Evolutionary conservation across 176 grass and related monocot species (phyloP), one percentile per base, ranked within the genome.

Genomic region (Bromus sterilis): DNA sequence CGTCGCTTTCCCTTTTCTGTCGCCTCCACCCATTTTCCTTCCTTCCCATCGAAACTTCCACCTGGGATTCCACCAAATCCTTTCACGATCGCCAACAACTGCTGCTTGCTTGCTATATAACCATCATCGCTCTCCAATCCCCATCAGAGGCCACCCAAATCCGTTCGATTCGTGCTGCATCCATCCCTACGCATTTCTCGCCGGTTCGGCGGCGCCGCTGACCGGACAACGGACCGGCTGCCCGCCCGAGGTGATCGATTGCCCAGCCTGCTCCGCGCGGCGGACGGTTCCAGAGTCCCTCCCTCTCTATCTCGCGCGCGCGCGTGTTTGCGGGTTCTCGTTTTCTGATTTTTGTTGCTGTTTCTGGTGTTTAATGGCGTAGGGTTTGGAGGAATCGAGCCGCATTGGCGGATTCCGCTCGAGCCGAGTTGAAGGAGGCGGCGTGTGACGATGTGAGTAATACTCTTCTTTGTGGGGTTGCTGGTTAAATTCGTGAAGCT

Each of bases 21-120:
- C 1, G 20, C 49, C 28, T 36, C 21, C 40, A 11, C 65, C 74
- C 69, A 48, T n/a, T n/a, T n/a, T n/a, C n/a, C n/a, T n/a, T 69
- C 82, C 82, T 89, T 81, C 29, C 30, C 31, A 71, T 70, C 53
- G 53, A 77, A 89, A 63, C 87, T 77, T 89, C 70, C 61, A 89
- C 32, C 68, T 62, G 61, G 51, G 57, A 75, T 25, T 44, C 70
- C 77, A 89, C 82, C 75, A 35, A 58, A 42, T 48, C 63, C 80
- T 59, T 7, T 29, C 65, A n/a, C 62, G 26, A 75, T 58, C 71
- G 59, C 76, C 87, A 67, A 82, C 79, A 48, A 32, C 79, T 63
- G 5, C 84, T 28, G 24, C 84, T 3, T 44, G 16, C 46, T 51
- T 30, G 9, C 74, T 74, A 29, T 24, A 58, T 34, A 64, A n/a